Base-by-base conservation (phyloP, 1,284 basidiomycete species). In the Sanguinoderma infundibulare region DNA sequence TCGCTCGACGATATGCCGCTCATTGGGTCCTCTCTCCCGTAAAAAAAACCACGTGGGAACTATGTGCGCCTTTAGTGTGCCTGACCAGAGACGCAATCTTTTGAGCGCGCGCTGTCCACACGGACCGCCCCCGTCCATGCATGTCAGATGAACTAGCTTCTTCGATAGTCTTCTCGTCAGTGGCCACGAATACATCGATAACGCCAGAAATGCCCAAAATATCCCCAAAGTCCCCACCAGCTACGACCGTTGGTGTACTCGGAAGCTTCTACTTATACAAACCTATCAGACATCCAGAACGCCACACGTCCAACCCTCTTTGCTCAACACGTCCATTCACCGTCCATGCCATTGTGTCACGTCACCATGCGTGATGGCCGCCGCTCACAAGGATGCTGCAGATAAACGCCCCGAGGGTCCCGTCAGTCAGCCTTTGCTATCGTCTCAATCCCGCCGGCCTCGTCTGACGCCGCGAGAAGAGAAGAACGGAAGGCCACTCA, bases 361-460 rank as follows among this genome's bases (percentile, higher is more conserved):
- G 51, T 75, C 72, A 91, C 90, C 90, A 91, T 28, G 87, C 79
- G 68, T 87, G 85, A 65, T 91, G 87, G 3, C 89, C 90, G 4
- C 89, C 90, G 62, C 79, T 85, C 59, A 91, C 89, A 49, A 91
- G 67, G 63, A 91, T 90, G 66, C 89, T 91, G 67, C 24, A 57
- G 54, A 47, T n/a, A 30, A n/a, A 57, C 51, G 58, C 58, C 58
- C 58, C 63, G 55, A n/a, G 12, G n/a, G n/a, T n/a, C 47, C 56
- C 57, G 53, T 68, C 38, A 66, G 54, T 28, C 47, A 40, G 15
- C 20, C 5, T n/a, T 12, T 26, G 20, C 28, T 24, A 14, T 17
- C n/a, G n/a, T 22, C 34, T 15, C 38, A 20, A 40, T 20, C 5
- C n/a, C 36, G 39, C 8, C 49, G 30, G 24, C 46, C 14, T 10